Conservation (phyloP, 805 yeast genomes). For the Wickerhamia fluorescens region DNA sequence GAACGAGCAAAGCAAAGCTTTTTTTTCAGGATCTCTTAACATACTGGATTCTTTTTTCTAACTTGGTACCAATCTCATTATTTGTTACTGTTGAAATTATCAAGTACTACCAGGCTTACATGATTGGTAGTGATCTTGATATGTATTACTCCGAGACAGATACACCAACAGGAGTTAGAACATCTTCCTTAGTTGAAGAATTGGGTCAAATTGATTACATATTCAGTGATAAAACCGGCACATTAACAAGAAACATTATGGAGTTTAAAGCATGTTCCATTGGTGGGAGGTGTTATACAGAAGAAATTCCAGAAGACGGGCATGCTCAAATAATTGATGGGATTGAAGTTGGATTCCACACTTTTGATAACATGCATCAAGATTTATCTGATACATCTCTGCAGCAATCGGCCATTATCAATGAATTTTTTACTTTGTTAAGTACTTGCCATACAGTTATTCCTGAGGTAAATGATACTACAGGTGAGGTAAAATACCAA, state of each 20-base stretch:
- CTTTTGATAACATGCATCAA: constrained; percentile 54
- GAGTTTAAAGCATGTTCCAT: constrained; percentile 91
- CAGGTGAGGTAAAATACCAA: constrained; percentile 76
- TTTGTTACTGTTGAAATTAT: constrained; percentile 95
- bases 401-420: constrained; percentile 43
- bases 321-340: constrained; percentile 68
- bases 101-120: constrained; percentile 89
- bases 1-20: constrained; percentile 57
- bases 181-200: constrained; percentile 94
- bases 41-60: constrained; percentile 93
- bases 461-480: constrained; percentile 65
- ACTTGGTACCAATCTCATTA: constrained; percentile 93
- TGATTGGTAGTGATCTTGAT: constrained; percentile 92
- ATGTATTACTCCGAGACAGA: constrained; percentile 83
- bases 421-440: constrained; percentile 73
- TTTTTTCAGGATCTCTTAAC: constrained; percentile 87
- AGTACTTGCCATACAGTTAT: constrained; percentile 97
- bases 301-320: constrained; percentile 86
- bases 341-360: constrained; percentile 69
- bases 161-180: constrained; percentile 91
- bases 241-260: constrained; percentile 93
- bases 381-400: constrained; percentile 39
- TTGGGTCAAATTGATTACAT: constrained; percentile 95
- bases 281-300: constrained; percentile 86
- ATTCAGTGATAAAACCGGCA: constrained; percentile 96